Percentiles rank a stretch among this genome's conserved stretches.
These are phyloP conservation scores for Clitopilus passeckerianus DNA, from an alignment of 768 basidiomycete species.

Conservation along the genomic window DNA sequence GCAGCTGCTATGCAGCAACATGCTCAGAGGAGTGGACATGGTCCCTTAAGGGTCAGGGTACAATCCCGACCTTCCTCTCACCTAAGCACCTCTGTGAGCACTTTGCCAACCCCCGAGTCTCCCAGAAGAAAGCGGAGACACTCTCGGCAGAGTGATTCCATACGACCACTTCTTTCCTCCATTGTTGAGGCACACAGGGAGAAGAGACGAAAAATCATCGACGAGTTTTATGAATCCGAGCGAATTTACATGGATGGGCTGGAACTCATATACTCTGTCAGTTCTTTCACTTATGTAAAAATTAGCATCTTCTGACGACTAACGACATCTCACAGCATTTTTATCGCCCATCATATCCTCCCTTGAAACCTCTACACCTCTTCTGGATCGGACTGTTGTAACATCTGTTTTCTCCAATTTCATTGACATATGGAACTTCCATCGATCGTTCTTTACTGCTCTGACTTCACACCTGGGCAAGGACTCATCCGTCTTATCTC, in stretches of 20 bases:
- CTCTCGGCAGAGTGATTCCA: slow-evolving; percentile 26
- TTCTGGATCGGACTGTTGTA: slow-evolving; percentile 66
- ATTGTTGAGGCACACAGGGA: slow-evolving; percentile 42
- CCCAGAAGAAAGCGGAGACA: slow-evolving; percentile 27
- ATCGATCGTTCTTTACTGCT: slow-evolving; percentile 66
- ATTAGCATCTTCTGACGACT: neutral
- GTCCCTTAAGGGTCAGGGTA: slow-evolving; percentile 1
- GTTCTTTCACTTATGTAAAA: neutral
- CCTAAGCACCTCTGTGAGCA: neutral
- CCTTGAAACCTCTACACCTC: slow-evolving; percentile 59
- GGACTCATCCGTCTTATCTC: neutral
- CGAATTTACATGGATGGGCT: slow-evolving; percentile 76
- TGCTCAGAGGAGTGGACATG: slow-evolving; percentile 20
- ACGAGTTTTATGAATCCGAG: slow-evolving; percentile 81
- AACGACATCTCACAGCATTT: slow-evolving; percentile 54
- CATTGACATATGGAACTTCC: slow-evolving; percentile 88
- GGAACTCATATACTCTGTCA: slow-evolving; percentile 75
- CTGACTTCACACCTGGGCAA: slow-evolving; percentile 44
- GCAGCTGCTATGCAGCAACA: slow-evolving; percentile 28
- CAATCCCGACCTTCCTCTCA: slow-evolving; percentile 15
- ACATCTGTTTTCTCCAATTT: slow-evolving; percentile 83
- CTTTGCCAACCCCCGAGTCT: slow-evolving; percentile 29
- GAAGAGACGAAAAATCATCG: slow-evolving; percentile 67
- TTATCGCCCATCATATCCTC: slow-evolving; percentile 75
- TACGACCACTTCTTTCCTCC: slow-evolving; percentile 20